Evolutionary conservation across 768 basidiomycete genomes (phyloP).

Genomic region (Tylopilus subfusipes): DNA sequence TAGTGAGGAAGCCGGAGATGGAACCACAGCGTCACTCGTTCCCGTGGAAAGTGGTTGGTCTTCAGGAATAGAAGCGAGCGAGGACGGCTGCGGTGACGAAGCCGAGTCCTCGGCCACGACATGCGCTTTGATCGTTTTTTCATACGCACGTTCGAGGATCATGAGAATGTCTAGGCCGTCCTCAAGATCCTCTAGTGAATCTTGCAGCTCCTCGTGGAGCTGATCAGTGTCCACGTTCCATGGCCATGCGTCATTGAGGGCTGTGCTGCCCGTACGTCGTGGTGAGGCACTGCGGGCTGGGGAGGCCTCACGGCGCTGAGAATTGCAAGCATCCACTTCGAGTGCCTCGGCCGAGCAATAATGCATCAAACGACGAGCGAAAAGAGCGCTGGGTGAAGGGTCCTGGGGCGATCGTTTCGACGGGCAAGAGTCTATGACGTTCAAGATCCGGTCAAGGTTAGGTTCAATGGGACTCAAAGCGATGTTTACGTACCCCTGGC

Average conservation of each 20-base stretch:
- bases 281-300: conserved; percentile 44
- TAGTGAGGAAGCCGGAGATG: not conserved
- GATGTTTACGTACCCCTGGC: conserved; percentile 35
- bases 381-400: conserved; percentile 50
- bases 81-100: conserved; percentile 7
- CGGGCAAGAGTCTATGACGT: conserved; percentile 15
- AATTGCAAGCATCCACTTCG: conserved; percentile 8
- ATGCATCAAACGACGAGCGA: conserved; percentile 83
- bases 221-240: conserved; percentile 37
- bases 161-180: conserved; percentile 69
- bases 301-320: conserved; percentile 29
- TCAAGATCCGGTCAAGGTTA: conserved; percentile 2
- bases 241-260: conserved; percentile 27
- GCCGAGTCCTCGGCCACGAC: conserved; percentile 34
- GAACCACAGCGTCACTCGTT: not conserved
- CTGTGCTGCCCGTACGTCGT: conserved; percentile 33
- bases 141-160: conserved; percentile 68
- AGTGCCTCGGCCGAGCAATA: conserved; percentile 62
- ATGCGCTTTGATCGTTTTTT: conserved; percentile 61
- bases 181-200: conserved; percentile 56
- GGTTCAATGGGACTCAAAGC: conserved; percentile 1
- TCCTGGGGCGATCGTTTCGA: conserved; percentile 35
- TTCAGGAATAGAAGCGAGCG: conserved; percentile 24
- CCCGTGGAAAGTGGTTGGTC: conserved; percentile 6
- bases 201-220: conserved; percentile 40